phyloP scores from a whole-genome alignment of 345 rosid species.

The Populus tremula region DNA sequence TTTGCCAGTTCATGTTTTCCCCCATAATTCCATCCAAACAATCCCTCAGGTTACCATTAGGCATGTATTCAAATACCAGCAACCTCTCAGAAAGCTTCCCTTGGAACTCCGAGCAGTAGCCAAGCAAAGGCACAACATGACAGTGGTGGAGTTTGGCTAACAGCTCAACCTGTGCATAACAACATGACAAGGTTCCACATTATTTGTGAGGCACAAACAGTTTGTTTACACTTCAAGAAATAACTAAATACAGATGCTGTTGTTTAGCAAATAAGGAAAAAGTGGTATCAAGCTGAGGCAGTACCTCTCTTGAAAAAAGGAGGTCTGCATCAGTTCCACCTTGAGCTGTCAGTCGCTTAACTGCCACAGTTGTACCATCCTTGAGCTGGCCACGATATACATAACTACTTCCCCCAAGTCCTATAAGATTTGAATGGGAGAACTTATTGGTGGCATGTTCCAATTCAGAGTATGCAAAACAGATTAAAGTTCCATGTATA shows the following conservation, averaged over 20 bases:
- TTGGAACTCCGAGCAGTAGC: conserved; percentile 75
- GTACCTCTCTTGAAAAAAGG: conserved; percentile 73
- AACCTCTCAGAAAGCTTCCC: conserved; percentile 82
- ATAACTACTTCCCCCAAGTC: conserved; percentile 85
- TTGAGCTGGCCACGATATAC: conserved; percentile 82
- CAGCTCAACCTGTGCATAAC: conserved; percentile 63
- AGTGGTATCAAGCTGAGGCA: conserved; percentile 7
- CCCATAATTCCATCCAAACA: conserved; percentile 66
- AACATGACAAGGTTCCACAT: conserved; percentile 5
- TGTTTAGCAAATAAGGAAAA: conserved; percentile 1
- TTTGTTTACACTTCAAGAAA: neutral
- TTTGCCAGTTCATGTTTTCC: conserved; percentile 74
- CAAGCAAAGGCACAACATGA: conserved; percentile 88
- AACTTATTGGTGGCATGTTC: conserved; percentile 76
- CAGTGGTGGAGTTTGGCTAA: conserved; percentile 86
- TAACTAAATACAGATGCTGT: neutral
- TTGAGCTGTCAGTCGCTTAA: conserved; percentile 68
- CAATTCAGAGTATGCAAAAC: conserved; percentile 66
- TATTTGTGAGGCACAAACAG: neutral
- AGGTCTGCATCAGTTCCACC: conserved; percentile 61
- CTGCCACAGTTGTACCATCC: conserved; percentile 77
- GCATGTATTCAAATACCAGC: conserved; percentile 81
- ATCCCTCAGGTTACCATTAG: conserved; percentile 78
- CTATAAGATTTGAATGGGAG: conserved; percentile 65
- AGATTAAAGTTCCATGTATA: conserved; percentile 52